A percentile compares a stretch with the other conserved stretches of the same genome.
Conservation (phyloP, 192 early-diverging fungal species). For the Linderina pennispora region DNA sequence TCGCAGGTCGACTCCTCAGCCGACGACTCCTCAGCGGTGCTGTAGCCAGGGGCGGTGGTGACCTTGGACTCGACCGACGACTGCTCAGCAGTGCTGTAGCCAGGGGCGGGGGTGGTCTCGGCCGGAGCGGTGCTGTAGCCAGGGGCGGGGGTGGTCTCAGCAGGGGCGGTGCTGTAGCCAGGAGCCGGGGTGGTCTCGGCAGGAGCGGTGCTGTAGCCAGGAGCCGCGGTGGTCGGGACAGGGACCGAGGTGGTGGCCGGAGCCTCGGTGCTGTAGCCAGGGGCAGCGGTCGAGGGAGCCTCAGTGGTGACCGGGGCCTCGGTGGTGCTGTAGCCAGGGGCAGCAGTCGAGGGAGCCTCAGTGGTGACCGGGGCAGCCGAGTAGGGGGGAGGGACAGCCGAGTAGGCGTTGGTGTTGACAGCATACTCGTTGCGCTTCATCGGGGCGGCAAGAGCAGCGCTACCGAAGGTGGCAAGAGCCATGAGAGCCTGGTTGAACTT, state of each 20-base stretch:
- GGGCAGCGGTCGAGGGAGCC: background rate
- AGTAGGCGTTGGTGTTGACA: too few species aligned
- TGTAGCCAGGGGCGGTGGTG: conserved; percentile 4
- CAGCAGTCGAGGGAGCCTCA: too few species aligned
- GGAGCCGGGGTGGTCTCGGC: too few species aligned
- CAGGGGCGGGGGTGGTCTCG: conserved; percentile 7
- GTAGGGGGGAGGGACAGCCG: conserved; percentile 10
- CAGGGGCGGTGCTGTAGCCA: background rate
- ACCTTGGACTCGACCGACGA: conserved; percentile 1
- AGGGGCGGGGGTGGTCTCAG: conserved; percentile 1
- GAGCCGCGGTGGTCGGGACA: conserved; percentile 1
- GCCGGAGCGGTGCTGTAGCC: conserved; percentile 14
- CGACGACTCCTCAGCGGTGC: background rate
- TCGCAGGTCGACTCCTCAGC: conserved; percentile 2
- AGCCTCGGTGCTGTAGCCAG: conserved; percentile 1
- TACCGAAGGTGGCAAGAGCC: conserved; percentile 45
- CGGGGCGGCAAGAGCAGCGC: conserved; percentile 27
- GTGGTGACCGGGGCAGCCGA: conserved; percentile 3
- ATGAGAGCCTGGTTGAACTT: conserved; percentile 47
- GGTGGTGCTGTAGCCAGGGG: background rate
- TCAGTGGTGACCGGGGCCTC: conserved; percentile 1
- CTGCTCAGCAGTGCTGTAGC: background rate
- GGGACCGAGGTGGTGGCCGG: conserved; percentile 1
- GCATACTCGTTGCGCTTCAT: conserved; percentile 30
- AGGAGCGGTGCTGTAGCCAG: conserved; percentile 1